phyloP scores from a whole-genome alignment of 1,284 basidiomycete species.

The Naganishia liquefaciens region DNA sequence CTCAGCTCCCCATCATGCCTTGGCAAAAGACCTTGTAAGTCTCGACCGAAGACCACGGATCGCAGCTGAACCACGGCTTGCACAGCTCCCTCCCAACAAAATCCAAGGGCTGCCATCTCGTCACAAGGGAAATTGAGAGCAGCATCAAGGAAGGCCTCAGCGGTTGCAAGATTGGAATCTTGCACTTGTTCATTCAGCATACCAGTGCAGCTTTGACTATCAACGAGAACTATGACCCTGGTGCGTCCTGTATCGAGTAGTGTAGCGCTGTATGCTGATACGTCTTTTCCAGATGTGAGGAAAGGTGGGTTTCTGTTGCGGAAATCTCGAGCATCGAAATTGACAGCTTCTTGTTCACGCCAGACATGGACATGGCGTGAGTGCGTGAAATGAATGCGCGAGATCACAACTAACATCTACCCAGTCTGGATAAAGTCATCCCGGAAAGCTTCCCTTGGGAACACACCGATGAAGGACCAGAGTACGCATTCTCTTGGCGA shows the following conservation, averaged over 20 bases:
- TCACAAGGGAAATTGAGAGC: constrained; percentile 72
- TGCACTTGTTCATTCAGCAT: constrained; percentile 69
- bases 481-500: constrained; percentile 60
- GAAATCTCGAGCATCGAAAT: constrained; percentile 30
- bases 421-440: constrained; percentile 72
- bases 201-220: constrained; percentile 85
- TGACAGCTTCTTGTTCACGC: constrained; percentile 22
- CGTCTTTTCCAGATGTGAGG: constrained; percentile 44
- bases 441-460: constrained; percentile 83
- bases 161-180: constrained; percentile 63
- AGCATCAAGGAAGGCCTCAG: constrained; percentile 74
- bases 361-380: constrained; percentile 57
- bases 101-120: constrained; percentile 69
- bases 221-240: constrained; percentile 80
- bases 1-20: constrained; percentile 62
- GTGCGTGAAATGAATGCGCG: constrained; percentile 56
- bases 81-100: constrained; percentile 49
- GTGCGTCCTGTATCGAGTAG: constrained; percentile 47
- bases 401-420: background rate
- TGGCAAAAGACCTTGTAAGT: constrained; percentile 84
- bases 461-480: constrained; percentile 86
- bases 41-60: background rate
- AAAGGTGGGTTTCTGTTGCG: constrained; percentile 60
- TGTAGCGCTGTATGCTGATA: background rate
- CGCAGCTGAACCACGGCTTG: background rate